phyloP scores from a whole-genome alignment of 2,329 filamentous ascomycete species.

The Claviceps sp. region DNA sequence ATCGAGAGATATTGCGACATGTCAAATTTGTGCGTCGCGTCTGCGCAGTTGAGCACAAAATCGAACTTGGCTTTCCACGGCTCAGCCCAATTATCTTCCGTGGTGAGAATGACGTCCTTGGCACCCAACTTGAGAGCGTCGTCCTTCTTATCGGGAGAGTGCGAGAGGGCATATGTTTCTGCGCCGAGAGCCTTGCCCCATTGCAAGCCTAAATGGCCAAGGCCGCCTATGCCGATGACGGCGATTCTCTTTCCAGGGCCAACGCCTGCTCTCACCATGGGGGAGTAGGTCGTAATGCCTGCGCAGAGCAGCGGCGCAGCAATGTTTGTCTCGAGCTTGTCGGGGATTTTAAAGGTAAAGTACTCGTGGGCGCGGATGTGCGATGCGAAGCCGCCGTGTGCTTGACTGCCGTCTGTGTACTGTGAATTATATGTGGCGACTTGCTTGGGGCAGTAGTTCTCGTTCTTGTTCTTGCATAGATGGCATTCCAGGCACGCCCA shows the following conservation, averaged over 20 bases:
- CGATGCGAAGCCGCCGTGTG: slow-evolving; percentile 50
- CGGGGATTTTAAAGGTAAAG: slow-evolving; percentile 48
- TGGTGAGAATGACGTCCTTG: slow-evolving; percentile 34
- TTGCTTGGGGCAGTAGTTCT: slow-evolving; percentile 35
- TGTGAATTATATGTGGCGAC: slow-evolving; percentile 44
- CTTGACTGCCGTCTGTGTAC: slow-evolving; percentile 43
- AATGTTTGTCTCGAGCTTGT: slow-evolving; percentile 32
- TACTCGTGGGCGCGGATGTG: slow-evolving; percentile 37
- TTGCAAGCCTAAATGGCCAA: slow-evolving; percentile 61
- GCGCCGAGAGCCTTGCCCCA: slow-evolving; percentile 59
- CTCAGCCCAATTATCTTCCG: slow-evolving; percentile 42
- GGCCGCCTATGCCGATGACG: slow-evolving; percentile 58
- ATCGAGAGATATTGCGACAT: slow-evolving; percentile 36
- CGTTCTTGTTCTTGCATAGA: slow-evolving; percentile 32
- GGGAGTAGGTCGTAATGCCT: slow-evolving; percentile 60
- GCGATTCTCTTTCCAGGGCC: slow-evolving; percentile 60
- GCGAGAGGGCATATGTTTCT: slow-evolving; percentile 51
- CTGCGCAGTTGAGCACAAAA: slow-evolving; percentile 36
- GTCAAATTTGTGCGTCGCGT: slow-evolving; percentile 40
- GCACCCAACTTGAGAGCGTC: slow-evolving; percentile 52
- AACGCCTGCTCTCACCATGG: slow-evolving; percentile 50
- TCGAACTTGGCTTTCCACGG: slow-evolving; percentile 37
- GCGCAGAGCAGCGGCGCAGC: slow-evolving; percentile 63
- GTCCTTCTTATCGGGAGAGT: slow-evolving; percentile 41
- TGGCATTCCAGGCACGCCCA: slow-evolving; percentile 40